These are phyloP conservation scores for Phytophthora aleatoria DNA, from an alignment of 352 stramenopile genomes.

Conservation along the genomic window DNA sequence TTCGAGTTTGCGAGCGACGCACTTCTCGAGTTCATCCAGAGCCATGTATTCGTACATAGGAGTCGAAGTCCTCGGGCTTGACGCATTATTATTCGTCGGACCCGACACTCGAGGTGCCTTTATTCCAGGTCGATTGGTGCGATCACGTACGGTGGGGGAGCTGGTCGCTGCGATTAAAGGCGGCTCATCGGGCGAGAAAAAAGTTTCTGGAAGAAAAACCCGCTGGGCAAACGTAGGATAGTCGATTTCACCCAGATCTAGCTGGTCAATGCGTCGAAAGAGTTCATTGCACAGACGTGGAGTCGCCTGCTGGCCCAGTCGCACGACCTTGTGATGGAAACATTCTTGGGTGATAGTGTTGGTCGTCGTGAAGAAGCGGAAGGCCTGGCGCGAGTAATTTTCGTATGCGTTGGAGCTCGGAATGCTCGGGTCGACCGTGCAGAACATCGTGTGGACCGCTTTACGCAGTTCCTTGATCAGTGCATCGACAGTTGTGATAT, in stretches of 20 bases:
- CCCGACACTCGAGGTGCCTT: conserved; percentile 5
- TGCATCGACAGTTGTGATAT: conserved; percentile 46
- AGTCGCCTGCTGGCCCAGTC: conserved; percentile 57
- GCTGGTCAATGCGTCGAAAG: conserved; percentile 65
- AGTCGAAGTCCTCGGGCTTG: conserved; percentile 26
- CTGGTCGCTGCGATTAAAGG: neutral
- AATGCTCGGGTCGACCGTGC: conserved; percentile 41
- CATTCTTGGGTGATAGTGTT: conserved; percentile 72
- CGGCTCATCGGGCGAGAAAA: conserved; percentile 27
- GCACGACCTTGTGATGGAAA: conserved; percentile 68
- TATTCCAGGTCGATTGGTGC: neutral
- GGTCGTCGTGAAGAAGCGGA: conserved; percentile 78
- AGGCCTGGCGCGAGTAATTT: conserved; percentile 69
- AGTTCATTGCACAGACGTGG: conserved; percentile 54
- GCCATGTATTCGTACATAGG: conserved; percentile 57
- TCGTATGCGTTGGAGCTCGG: conserved; percentile 50
- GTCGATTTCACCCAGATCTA: conserved; percentile 69
- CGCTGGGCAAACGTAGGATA: conserved; percentile 66
- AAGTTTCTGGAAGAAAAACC: conserved; percentile 55
- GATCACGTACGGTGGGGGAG: neutral
- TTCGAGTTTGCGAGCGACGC: conserved; percentile 65
- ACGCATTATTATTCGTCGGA: conserved; percentile 5
- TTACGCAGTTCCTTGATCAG: conserved; percentile 63
- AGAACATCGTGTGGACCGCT: conserved; percentile 53
- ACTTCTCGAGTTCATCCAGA: conserved; percentile 58